A percentile compares a stretch with the other conserved stretches of the same genome.
Evolutionary conservation across 768 basidiomycete genomes (phyloP).

Genomic region (Amanita pseudoporphyria): DNA sequence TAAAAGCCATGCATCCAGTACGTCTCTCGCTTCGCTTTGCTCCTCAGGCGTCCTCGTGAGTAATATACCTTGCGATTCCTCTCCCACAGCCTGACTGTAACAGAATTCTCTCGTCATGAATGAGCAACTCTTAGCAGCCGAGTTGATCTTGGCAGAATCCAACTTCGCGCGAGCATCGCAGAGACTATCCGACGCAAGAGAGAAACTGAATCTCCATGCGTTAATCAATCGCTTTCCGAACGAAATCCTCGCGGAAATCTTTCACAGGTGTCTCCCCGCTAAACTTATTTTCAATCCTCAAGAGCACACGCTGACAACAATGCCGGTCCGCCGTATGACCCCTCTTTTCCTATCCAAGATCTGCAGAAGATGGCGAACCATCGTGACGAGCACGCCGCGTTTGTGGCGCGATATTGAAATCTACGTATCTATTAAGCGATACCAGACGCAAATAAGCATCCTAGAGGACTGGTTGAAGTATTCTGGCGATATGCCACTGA

Average conservation of each 20-base stretch:
- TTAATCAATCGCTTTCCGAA: constrained; percentile 3
- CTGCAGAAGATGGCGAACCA: constrained; percentile 3
- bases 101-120: neutral
- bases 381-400: neutral
- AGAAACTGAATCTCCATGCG: neutral
- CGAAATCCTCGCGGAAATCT: constrained; percentile 6
- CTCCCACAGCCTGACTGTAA: too few relatives aligned
- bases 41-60: neutral
- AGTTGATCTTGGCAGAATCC: constrained; percentile 2
- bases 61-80: too few relatives aligned
- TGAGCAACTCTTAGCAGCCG: neutral
- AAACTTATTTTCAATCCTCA: neutral
- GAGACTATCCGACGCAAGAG: neutral
- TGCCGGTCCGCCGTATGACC: neutral
- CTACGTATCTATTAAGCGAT: constrained; percentile 4
- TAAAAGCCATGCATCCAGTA: neutral
- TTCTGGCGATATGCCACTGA: constrained; percentile 3
- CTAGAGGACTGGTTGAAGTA: constrained; percentile 3
- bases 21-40: neutral
- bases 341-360: constrained; percentile 2
- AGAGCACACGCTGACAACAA: constrained; percentile 4
- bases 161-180: neutral
- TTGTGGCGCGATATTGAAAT: constrained; percentile 5
- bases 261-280: constrained; percentile 1
- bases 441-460: constrained; percentile 2